Evolutionary conservation across 2,329 filamentous ascomycete genomes (phyloP).

Genomic region (Phaeosphaeriaceae sp.): DNA sequence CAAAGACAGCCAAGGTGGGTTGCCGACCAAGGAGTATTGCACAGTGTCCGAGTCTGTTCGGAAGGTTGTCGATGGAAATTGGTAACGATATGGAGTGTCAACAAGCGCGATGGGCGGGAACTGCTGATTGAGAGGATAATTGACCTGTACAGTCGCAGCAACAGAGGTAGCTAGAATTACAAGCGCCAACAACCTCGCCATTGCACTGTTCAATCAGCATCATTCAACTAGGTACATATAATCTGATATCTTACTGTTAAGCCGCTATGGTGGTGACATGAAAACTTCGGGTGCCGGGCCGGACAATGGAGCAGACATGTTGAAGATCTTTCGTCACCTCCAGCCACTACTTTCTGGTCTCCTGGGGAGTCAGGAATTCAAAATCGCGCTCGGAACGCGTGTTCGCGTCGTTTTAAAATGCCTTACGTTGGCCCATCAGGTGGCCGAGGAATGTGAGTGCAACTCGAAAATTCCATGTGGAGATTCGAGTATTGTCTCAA

Average conservation of each 20-base stretch:
- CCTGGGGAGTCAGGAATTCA: slow-evolving; percentile 35
- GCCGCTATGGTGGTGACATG: slow-evolving; percentile 15
- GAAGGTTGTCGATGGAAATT: slow-evolving; percentile 78
- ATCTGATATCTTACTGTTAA: slow-evolving; percentile 20
- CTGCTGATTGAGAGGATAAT: slow-evolving; percentile 84
- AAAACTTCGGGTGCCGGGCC: slow-evolving; percentile 7
- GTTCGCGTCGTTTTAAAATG: slow-evolving; percentile 22
- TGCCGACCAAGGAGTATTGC: slow-evolving; percentile 69
- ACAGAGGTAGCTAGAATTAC: slow-evolving; percentile 22
- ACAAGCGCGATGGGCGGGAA: slow-evolving; percentile 79
- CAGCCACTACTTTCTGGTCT: slow-evolving; percentile 37
- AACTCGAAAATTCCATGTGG: not conserved
- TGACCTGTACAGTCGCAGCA: slow-evolving; percentile 47
- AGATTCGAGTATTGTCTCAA: not conserved
- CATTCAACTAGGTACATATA: not conserved
- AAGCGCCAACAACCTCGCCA: slow-evolving; percentile 25
- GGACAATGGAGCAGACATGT: slow-evolving; percentile 22
- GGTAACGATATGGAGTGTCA: slow-evolving; percentile 71
- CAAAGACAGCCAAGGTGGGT: slow-evolving; percentile 78
- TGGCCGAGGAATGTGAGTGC: slow-evolving; percentile 35
- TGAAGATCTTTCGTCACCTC: slow-evolving; percentile 29
- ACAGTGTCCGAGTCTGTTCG: slow-evolving; percentile 62
- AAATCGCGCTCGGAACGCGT: slow-evolving; percentile 34
- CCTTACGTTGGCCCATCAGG: slow-evolving; percentile 31
- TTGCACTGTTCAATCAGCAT: slow-evolving; percentile 18